Evolutionary conservation across 495 filamentous ascomycete genomes (phyloP), one percentile per base, ranked within the genome.

Genomic region (Daldinia vernicosa): DNA sequence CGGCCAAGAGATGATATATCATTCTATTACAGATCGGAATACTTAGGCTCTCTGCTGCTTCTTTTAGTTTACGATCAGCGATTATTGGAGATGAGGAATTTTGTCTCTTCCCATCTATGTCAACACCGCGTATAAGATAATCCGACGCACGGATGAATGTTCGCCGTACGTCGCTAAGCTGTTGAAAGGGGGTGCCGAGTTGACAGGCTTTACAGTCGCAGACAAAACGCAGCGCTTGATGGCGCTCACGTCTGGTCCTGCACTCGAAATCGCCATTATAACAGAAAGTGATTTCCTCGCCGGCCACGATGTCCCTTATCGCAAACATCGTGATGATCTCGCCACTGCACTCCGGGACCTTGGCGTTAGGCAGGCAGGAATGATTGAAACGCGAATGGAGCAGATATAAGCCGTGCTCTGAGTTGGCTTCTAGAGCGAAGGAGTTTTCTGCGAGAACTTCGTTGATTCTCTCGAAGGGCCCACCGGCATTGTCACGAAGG

Each of bases 331-430:
- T 6, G 2, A 56, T 22, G 4, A 3, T 3, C 14, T 35, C n/a
- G 1, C n/a, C 17, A 2, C 3, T 35, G 17, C 15, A 0, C 3
- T 56, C 9, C 3, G 30, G 27, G n/a, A 56, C 11, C 15, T 35
- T 35, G 6, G 53, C 27, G n/a, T 56, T 56, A 17, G 53, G 53
- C 6, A 56, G 4, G 53, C 53, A 56, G 30, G 53, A 56, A 9
- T 56, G 53, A 15, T 56, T 56, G 17, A 56, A 56, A 2, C 53
- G 53, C 3, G 53, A 56, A 30, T 56, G 53, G 9, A 56, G 53
- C 14, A 56, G 53, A 19, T 24, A 56, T 1, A 56, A 4, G 30
- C 30, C 53, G 12, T 30, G 53, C 5, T 17, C 30, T 7, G 17
- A 22, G 27, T 12, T 24, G 0, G 1, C n/a, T 2, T 7, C 1